Evolutionary conservation across 2,329 filamentous ascomycete species (phyloP).

Genomic region (Diaporthe amygdali): DNA sequence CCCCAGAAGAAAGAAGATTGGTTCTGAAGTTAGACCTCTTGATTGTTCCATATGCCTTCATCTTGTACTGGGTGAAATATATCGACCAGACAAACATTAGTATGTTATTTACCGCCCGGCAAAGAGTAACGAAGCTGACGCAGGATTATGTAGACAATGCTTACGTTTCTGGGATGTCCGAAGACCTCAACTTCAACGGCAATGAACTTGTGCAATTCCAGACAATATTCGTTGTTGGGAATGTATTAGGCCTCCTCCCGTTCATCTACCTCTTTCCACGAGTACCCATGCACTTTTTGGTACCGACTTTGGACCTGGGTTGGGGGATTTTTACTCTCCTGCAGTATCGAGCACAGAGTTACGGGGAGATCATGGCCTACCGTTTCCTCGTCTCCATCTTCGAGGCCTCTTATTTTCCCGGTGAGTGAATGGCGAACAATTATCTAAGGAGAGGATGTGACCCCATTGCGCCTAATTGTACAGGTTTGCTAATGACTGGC

Average conservation of each 20-base stretch:
- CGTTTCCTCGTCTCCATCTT: slow-evolving; percentile 26
- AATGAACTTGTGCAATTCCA: slow-evolving; percentile 31
- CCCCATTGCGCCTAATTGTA: too few relatives aligned
- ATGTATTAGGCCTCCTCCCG: slow-evolving; percentile 32
- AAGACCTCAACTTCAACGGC: slow-evolving; percentile 22
- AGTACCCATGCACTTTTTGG: slow-evolving; percentile 32
- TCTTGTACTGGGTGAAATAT: slow-evolving; percentile 31
- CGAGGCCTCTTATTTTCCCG: slow-evolving; percentile 17
- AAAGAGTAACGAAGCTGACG: not conserved
- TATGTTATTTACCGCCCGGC: not conserved
- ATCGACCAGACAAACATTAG: slow-evolving; percentile 30
- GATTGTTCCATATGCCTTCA: slow-evolving; percentile 29
- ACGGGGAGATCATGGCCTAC: slow-evolving; percentile 26
- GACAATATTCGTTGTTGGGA: slow-evolving; percentile 31
- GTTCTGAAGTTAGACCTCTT: slow-evolving; percentile 28
- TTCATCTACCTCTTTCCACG: slow-evolving; percentile 34
- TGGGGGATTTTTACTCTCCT: slow-evolving; percentile 34
- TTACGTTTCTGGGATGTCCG: slow-evolving; percentile 25
- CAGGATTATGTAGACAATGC: slow-evolving; percentile 16
- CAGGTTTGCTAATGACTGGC: not conserved
- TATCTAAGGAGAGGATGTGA: not conserved
- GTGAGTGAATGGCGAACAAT: not conserved
- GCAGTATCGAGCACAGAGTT: slow-evolving; percentile 30
- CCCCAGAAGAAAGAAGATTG: slow-evolving; percentile 27
- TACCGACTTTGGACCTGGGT: slow-evolving; percentile 31